phyloP scores from a whole-genome alignment of 139 green algal species.

The Dunaliella primolecta region DNA sequence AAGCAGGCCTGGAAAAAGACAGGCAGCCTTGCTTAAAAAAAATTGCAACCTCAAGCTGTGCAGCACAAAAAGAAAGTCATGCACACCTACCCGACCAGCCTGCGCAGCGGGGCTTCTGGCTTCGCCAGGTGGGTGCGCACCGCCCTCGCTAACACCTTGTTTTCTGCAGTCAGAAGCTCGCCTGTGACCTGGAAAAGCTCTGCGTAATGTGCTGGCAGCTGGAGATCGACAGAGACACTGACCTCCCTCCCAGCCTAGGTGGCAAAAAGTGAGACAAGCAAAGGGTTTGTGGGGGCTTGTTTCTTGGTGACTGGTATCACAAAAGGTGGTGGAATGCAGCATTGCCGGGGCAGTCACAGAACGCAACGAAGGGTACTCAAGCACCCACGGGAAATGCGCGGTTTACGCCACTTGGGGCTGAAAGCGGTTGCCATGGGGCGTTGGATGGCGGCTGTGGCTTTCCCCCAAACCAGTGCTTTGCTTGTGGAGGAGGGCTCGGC shows the following conservation, averaged over 20 bases:
- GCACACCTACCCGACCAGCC: background rate
- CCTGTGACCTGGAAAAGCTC: slow-evolving; percentile 18
- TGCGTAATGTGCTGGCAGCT: background rate
- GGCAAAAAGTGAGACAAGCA: too few species aligned
- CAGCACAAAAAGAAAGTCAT: too few species aligned
- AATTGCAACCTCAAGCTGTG: too few species aligned
- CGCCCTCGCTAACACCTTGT: background rate
- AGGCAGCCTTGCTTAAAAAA: too few species aligned
- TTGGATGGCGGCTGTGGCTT: background rate
- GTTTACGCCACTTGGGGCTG: background rate
- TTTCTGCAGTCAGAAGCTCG: background rate
- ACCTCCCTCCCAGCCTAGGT: slow-evolving; percentile 1
- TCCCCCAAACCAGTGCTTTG: background rate
- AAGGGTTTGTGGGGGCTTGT: too few species aligned
- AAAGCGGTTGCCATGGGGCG: background rate
- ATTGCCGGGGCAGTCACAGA: too few species aligned
- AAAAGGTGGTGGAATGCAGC: too few species aligned
- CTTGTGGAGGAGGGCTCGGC: background rate
- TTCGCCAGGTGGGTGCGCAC: slow-evolving; percentile 8
- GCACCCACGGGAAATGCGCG: background rate
- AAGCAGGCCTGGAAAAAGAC: too few species aligned
- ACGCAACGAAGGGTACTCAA: background rate
- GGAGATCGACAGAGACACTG: background rate
- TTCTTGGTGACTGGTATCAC: too few species aligned
- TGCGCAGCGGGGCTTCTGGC: background rate